Conservation (phyloP, 2,329 filamentous ascomycete species). For the Colletotrichum sp. region DNA sequence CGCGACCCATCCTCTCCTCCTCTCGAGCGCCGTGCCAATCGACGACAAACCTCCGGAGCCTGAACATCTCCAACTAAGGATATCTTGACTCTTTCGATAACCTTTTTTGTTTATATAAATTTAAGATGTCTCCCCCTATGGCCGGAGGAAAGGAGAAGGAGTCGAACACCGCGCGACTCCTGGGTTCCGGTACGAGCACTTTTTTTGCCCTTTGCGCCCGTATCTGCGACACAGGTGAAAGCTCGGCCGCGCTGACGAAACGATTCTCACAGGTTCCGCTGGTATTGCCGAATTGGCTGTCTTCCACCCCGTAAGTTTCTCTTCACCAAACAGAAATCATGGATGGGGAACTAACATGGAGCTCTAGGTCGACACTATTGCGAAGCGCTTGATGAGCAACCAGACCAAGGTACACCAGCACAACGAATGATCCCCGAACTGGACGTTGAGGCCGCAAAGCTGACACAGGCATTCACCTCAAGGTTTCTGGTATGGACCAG, state of each 20-base stretch:
- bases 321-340: neutral
- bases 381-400: constrained; percentile 99
- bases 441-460: neutral
- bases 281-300: constrained; percentile 92
- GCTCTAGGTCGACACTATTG: constrained; percentile 91
- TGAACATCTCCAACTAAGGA: neutral
- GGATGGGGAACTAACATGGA: neutral
- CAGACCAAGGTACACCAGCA: constrained; percentile 63
- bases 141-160: constrained; percentile 70
- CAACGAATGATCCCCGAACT: constrained; percentile 45
- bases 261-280: constrained; percentile 73
- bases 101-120: neutral
- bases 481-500: constrained; percentile 47
- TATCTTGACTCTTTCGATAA: neutral
- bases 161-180: constrained; percentile 83
- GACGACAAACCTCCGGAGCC: constrained; percentile 5
- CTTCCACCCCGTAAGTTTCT: constrained; percentile 78
- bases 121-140: constrained; percentile 64
- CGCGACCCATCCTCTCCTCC: neutral
- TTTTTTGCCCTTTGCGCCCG: neutral
- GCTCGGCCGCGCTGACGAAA: constrained; percentile 15
- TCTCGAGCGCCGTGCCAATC: constrained; percentile 6
- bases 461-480: neutral
- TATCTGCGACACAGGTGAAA: neutral
- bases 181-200: constrained; percentile 78